These are phyloP conservation scores for Calonectria henricotiae DNA, from an alignment of 2,329 filamentous ascomycete genomes.

Conservation along the genomic window DNA sequence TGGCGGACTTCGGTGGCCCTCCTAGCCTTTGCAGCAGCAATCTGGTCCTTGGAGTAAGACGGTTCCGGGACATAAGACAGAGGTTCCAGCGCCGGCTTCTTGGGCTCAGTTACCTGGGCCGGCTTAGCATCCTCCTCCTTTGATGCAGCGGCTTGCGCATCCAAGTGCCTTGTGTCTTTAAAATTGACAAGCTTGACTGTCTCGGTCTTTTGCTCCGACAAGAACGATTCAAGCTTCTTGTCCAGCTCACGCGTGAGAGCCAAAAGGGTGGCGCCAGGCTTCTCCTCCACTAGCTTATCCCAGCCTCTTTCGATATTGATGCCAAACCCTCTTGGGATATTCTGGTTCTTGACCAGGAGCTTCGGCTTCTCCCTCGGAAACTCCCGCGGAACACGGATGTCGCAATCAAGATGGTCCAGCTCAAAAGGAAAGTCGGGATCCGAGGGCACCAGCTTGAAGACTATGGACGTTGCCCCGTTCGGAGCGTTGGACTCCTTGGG, in stretches of 20 bases:
- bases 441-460: slow-evolving; percentile 79
- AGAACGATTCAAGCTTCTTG: slow-evolving; percentile 78
- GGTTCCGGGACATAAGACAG: slow-evolving; percentile 62
- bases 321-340: slow-evolving; percentile 80
- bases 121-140: slow-evolving; percentile 30
- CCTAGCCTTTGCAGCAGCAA: slow-evolving; percentile 73
- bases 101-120: slow-evolving; percentile 15
- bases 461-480: slow-evolving; percentile 71
- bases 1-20: slow-evolving; percentile 79
- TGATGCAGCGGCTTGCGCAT: slow-evolving; percentile 43
- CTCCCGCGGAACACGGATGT: slow-evolving; percentile 74
- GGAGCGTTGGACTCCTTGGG: slow-evolving; percentile 63
- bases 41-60: slow-evolving; percentile 73
- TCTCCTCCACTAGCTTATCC: slow-evolving; percentile 73
- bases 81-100: slow-evolving; percentile 40
- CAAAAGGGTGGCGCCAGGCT: slow-evolving; percentile 73
- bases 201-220: slow-evolving; percentile 80
- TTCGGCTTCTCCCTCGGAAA: slow-evolving; percentile 75
- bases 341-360: slow-evolving; percentile 78
- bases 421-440: slow-evolving; percentile 91
- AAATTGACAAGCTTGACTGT: slow-evolving; percentile 80
- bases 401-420: slow-evolving; percentile 78
- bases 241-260: slow-evolving; percentile 80
- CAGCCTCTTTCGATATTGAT: slow-evolving; percentile 86
- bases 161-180: slow-evolving; percentile 70